Evolutionary conservation across 352 stramenopile species (phyloP).

Genomic region (Phytopythium chamaehyphon): DNA sequence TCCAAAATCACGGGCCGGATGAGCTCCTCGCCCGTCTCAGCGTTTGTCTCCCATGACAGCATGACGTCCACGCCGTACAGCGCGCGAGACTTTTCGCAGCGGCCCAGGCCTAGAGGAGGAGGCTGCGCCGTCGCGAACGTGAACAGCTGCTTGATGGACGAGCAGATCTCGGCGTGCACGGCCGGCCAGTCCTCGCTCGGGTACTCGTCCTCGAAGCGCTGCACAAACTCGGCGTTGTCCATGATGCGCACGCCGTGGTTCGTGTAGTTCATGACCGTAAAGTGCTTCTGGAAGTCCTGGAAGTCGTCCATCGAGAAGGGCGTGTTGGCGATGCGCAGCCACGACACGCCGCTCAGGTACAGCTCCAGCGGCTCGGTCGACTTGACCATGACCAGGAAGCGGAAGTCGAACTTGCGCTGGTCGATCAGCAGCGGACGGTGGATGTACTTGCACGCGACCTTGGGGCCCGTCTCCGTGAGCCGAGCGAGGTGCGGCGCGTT

Average conservation of each 20-base stretch:
- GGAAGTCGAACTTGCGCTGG: slow-evolving; percentile 55
- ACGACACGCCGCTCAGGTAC: slow-evolving; percentile 49
- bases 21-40: slow-evolving; percentile 30
- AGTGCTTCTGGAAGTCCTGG: slow-evolving; percentile 55
- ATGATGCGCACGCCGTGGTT: slow-evolving; percentile 47
- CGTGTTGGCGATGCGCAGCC: slow-evolving; percentile 52
- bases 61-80: slow-evolving; percentile 57
- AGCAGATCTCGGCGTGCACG: slow-evolving; percentile 38
- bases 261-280: slow-evolving; percentile 65
- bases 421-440: slow-evolving; percentile 49
- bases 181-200: slow-evolving; percentile 39
- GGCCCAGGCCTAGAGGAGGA: slow-evolving; percentile 40
- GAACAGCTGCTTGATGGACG: slow-evolving; percentile 50
- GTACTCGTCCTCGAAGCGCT: slow-evolving; percentile 47
- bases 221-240: slow-evolving; percentile 40
- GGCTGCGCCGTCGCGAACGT: slow-evolving; percentile 31
- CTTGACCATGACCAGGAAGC: slow-evolving; percentile 55
- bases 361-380: slow-evolving; percentile 42
- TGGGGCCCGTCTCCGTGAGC: slow-evolving; percentile 44
- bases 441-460: slow-evolving; percentile 57
- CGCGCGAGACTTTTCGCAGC: slow-evolving; percentile 45
- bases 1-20: slow-evolving; percentile 45
- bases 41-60: slow-evolving; percentile 35
- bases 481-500: slow-evolving; percentile 40
- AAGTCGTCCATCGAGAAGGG: slow-evolving; percentile 56